A percentile compares a stretch with the other conserved stretches of the same genome.
These are phyloP conservation scores for Lactarius indigo DNA, from an alignment of 768 basidiomycete species.

Conservation along the genomic window DNA sequence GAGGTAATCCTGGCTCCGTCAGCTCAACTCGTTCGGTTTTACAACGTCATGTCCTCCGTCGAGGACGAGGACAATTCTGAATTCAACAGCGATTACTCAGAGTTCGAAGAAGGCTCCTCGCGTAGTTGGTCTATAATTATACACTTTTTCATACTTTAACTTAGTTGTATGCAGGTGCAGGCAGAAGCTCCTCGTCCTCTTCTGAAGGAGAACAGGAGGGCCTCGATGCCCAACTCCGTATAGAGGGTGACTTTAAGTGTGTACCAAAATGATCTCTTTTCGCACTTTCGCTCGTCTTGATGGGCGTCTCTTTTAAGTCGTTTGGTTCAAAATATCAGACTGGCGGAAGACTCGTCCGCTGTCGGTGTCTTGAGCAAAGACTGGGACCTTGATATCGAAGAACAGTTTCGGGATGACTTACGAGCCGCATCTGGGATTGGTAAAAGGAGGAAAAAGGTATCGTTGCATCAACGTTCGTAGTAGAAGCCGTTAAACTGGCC, in stretches of 20 bases:
- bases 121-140: slow-evolving; percentile 3
- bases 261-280: background rate
- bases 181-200: background rate
- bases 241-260: slow-evolving; percentile 58
- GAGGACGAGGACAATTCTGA: slow-evolving; percentile 3
- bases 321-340: slow-evolving; percentile 62
- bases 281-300: background rate
- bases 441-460: slow-evolving; percentile 39
- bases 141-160: background rate
- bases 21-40: background rate
- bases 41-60: background rate
- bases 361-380: slow-evolving; percentile 53
- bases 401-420: slow-evolving; percentile 70
- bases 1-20: background rate
- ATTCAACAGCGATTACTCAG: slow-evolving; percentile 4
- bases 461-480: background rate
- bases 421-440: slow-evolving; percentile 74
- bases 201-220: slow-evolving; percentile 15
- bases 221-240: slow-evolving; percentile 30
- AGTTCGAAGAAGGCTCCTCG: slow-evolving; percentile 15
- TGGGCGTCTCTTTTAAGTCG: slow-evolving; percentile 41
- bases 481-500: background rate
- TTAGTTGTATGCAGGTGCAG: slow-evolving; percentile 8
- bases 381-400: slow-evolving; percentile 73
- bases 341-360: slow-evolving; percentile 43